phyloP scores from a whole-genome alignment of 139 green algal species.

The Micractinium sp. region DNA sequence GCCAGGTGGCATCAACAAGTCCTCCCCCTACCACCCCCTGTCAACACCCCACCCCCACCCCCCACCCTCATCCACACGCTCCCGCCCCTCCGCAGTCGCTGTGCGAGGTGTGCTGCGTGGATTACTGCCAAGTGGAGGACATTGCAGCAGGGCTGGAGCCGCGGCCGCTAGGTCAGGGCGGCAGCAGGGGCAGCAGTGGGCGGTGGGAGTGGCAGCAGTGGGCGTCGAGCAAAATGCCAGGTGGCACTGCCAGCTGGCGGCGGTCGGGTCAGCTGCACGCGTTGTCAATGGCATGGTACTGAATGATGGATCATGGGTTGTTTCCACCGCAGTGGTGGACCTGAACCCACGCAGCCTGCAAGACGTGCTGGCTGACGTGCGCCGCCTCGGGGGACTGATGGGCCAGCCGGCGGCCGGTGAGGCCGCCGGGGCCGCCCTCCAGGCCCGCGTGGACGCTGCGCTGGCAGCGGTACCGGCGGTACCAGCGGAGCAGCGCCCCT shows the following conservation, averaged over 20 bases:
- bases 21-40: too few species aligned
- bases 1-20: too few species aligned
- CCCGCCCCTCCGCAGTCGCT: conserved; percentile 39
- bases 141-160: conserved; percentile 40
- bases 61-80: too few species aligned
- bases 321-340: too few species aligned
- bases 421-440: conserved; percentile 39
- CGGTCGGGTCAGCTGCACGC: too few species aligned
- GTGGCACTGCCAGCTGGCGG: too few species aligned
- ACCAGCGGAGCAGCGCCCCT: not conserved
- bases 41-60: too few species aligned
- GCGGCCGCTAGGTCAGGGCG: not conserved
- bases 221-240: too few species aligned
- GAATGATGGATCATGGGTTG: too few species aligned
- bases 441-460: conserved; percentile 39
- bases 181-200: too few species aligned
- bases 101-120: conserved; percentile 72
- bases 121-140: conserved; percentile 57
- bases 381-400: conserved; percentile 48
- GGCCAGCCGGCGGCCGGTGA: conserved; percentile 50
- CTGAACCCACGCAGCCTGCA: conserved; percentile 70
- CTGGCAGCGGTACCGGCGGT: not conserved
- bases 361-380: conserved; percentile 53
- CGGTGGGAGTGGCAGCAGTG: too few species aligned
- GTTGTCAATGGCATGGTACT: too few species aligned